Evolutionary conservation across 768 basidiomycete species (phyloP), one percentile per base, ranked within the genome.

Genomic region (Boletus rubescentipes): DNA sequence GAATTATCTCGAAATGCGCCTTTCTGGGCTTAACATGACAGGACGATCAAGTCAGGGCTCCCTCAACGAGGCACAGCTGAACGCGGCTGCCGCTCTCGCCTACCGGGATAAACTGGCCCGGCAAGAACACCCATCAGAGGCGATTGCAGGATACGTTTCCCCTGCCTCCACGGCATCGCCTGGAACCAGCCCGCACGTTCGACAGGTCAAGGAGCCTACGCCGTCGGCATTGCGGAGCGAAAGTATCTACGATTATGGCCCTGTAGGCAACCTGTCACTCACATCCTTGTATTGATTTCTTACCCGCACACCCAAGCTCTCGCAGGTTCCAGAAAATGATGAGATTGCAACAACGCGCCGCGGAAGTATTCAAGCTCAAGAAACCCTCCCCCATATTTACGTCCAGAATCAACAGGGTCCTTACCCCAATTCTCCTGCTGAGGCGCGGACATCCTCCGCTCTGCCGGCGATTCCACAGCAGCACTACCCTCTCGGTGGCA

Each of bases 121-220:
- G n/a, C 65, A 58, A 34, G 69, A 69, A 29, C 58, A 57, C 18
- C 7, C 57, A 4, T 20, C 60, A 32, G 65, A 67, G n/a, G 39
- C 40, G 23, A 47, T 60, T 10, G 68, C 62, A 16, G 72, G 67
- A 14, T 79, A 79, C 43, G 62, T 77, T 34, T 79, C 78, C 0
- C 78, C 78, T 15, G 62, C 75, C 2, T 77, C 78, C 20, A 79
- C 78, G 5, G 66, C 77, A 21, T 77, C 77, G 1, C 73, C 79
- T 8, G 67, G 68, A 21, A 69, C 67, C 12, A 73, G 70, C 55
- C 70, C 75, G 21, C 70, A 61, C 47, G 36, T 60, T 34, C 66
- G 61, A 23, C 55, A 65, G 12, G 56, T 56, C 42, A 68, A 64
- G 16, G 65, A 72, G 9, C 34, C 59, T 5, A 26, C 32, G 15